These are phyloP conservation scores for Fusarium nematophilum DNA, from an alignment of 2,329 filamentous ascomycete species.

Conservation along the genomic window DNA sequence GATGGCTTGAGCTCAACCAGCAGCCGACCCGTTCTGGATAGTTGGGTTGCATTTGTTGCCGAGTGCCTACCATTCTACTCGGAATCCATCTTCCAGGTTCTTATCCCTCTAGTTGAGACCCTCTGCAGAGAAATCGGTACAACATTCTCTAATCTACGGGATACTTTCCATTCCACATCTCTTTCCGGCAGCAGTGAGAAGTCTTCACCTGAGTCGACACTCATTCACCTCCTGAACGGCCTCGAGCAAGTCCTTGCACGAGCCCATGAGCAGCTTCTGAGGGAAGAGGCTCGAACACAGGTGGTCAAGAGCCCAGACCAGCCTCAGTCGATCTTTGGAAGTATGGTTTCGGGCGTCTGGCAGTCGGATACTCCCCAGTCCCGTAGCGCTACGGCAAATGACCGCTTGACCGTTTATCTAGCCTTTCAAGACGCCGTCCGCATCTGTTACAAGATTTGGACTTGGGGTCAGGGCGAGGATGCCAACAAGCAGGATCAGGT, in stretches of 20 bases:
- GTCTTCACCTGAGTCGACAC: constrained; percentile 71
- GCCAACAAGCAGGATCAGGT: constrained; percentile 69
- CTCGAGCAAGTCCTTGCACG: constrained; percentile 90
- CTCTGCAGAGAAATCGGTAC: constrained; percentile 81
- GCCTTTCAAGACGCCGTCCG: constrained; percentile 96
- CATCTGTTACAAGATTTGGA: constrained; percentile 94
- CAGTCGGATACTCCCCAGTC: constrained; percentile 79
- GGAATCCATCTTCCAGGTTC: constrained; percentile 86
- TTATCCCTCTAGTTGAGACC: constrained; percentile 91
- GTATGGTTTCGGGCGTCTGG: constrained; percentile 93
- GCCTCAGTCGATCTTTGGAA: constrained; percentile 89
- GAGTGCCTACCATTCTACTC: constrained; percentile 88
- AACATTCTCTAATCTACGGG: constrained; percentile 78
- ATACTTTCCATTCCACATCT: constrained; percentile 63
- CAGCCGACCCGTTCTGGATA: constrained; percentile 84
- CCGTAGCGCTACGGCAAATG: constrained; percentile 90
- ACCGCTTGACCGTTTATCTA: constrained; percentile 90
- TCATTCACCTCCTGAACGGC: constrained; percentile 90
- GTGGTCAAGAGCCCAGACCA: constrained; percentile 83
- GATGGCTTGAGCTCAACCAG: constrained; percentile 80
- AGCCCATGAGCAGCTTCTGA: constrained; percentile 83
- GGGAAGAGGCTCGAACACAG: constrained; percentile 77
- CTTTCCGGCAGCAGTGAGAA: constrained; percentile 37
- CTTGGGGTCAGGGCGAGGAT: constrained; percentile 81
- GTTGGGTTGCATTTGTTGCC: constrained; percentile 88